Evolutionary conservation across 768 basidiomycete genomes (phyloP).

Genomic region (Lepiota venenata): DNA sequence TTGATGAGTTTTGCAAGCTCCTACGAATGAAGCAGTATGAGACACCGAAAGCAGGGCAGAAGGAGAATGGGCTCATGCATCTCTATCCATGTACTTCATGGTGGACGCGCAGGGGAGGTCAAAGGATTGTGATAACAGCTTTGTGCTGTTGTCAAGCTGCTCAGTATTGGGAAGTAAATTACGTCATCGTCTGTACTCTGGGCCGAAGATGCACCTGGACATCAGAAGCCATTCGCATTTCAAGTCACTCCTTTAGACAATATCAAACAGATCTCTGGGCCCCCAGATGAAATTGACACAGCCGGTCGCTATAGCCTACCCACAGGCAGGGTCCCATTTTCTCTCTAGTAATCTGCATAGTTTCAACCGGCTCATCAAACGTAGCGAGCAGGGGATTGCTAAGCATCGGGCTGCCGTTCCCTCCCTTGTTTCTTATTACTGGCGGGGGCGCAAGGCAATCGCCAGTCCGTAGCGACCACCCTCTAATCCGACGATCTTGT

Average conservation of each 20-base stretch:
- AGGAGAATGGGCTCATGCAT: constrained; percentile 15
- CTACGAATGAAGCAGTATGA: constrained; percentile 31
- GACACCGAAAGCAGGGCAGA: not conserved
- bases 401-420: not conserved
- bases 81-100: constrained; percentile 21
- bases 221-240: no score
- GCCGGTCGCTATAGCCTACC: constrained; percentile 41
- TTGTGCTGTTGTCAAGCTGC: not conserved
- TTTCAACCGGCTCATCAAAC: constrained; percentile 37
- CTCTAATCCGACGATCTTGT: constrained; percentile 58
- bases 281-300: constrained; percentile 52
- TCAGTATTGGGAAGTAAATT: not conserved
- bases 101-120: not conserved
- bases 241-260: no score
- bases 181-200: not conserved
- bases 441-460: constrained; percentile 28
- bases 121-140: not conserved
- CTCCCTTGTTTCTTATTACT: not conserved
- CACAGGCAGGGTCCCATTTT: constrained; percentile 42
- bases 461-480: constrained; percentile 66
- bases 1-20: constrained; percentile 70
- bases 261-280: constrained; percentile 18
- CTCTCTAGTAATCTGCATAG: constrained; percentile 49
- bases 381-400: constrained; percentile 27
- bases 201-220: not conserved